Evolutionary conservation across 192 early-diverging fungal species (phyloP), one percentile per base, ranked within the genome.

Genomic region (Bifiguratus adelaidae): DNA sequence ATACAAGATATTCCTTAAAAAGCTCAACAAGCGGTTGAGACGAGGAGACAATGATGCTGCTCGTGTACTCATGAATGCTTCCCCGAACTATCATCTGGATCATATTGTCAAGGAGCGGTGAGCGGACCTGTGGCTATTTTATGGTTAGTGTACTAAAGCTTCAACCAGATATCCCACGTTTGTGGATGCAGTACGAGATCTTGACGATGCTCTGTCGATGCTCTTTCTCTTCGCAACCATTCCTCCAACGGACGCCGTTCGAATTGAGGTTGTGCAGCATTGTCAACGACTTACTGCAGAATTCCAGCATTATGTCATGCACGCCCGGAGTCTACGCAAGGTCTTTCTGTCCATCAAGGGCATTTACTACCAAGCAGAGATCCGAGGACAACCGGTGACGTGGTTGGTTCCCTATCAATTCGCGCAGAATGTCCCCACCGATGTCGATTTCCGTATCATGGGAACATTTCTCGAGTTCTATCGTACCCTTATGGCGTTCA

Each of bases 311-410:
- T 95, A 91, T 53, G 73, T 95, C 4, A 75, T 95, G 50, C 69
- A 81, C 36, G 71, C 83, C 29, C 73, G 81, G 40, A 68, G 77
- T 47, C 67, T 99, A 45, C 83, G 83, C 44, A 91, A 91, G 61
- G 80, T 82, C 21, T 99, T 99, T 62, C 68, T 99, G 37, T 91
- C 89, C 9, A 95, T 99, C 80, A 99, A 99, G 73, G 96, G 96
- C 40, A 95, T 99, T 62, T 99, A 99, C 69, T 99, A 96, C 68
- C 91, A 95, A 71, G 92, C 87, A n/a, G 92, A 95, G 42, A 86
- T 99, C 63, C 81, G 87, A 62, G 95, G 95, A 26, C 85, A 92
- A 58, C 78, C 74, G 41, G 71, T 99, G 24, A 94, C 84, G 24
- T 99, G 95, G 95, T 72, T 99, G 35, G 86, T 91, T 11, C 95